Evolutionary conservation across 805 yeast species (phyloP).

Genomic region (Saccharomycopsis selenospora): DNA sequence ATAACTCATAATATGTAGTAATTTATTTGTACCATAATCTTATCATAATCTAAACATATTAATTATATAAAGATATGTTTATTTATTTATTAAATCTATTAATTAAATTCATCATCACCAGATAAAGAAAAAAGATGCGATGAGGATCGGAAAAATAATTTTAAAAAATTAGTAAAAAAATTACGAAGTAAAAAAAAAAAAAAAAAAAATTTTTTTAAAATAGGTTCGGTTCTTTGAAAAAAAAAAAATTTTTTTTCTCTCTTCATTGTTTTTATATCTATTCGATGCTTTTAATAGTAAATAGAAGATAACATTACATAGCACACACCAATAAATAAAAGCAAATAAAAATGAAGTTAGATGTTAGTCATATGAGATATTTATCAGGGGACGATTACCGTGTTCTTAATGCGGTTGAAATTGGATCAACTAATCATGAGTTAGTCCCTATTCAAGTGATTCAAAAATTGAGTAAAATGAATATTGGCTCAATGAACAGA

Average conservation of each 20-base stretch:
- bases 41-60: no score
- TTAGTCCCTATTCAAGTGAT: conserved; percentile 87
- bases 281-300: not conserved
- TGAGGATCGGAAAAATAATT: no score
- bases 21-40: no score
- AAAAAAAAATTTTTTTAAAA: not conserved
- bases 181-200: not conserved
- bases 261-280: not conserved
- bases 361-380: conserved; percentile 89
- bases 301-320: no score
- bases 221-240: no score
- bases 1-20: not conserved
- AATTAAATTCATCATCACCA: no score
- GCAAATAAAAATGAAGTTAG: conserved; percentile 65
- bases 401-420: conserved; percentile 81
- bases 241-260: not conserved
- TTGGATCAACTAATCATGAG: conserved; percentile 89
- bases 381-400: conserved; percentile 85
- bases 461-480: conserved; percentile 69
- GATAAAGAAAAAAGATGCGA: no score
- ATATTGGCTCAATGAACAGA: conserved; percentile 68
- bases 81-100: no score
- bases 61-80: no score
- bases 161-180: no score
- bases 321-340: not conserved